phyloP scores from a whole-genome alignment of 176 grass and related monocot genomes.

The Ananas comosus region DNA sequence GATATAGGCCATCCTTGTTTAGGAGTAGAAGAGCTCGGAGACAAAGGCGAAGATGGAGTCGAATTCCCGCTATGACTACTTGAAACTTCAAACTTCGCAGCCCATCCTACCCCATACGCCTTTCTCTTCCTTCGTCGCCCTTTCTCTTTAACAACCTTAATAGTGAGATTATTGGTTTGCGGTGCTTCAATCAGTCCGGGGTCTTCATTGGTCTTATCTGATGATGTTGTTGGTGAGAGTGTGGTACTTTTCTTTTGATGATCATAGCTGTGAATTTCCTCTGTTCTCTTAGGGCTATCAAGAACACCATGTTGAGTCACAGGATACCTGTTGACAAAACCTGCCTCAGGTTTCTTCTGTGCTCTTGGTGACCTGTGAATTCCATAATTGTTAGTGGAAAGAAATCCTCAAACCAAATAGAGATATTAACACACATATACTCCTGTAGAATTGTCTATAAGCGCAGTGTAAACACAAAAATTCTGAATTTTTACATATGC shows the following conservation, averaged over 20 bases:
- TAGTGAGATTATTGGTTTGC: conserved; percentile 56
- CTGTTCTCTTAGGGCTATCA: conserved; percentile 30
- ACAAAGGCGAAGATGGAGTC: conserved; percentile 69
- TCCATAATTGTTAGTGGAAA: conserved; percentile 27
- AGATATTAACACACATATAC: background rate
- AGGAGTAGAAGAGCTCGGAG: conserved; percentile 54
- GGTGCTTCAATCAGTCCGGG: conserved; percentile 24
- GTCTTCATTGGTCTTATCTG: conserved; percentile 35
- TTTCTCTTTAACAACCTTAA: conserved; percentile 62
- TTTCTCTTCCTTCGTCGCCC: conserved; percentile 46
- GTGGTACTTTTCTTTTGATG: conserved; percentile 28
- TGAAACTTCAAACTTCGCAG: conserved; percentile 78
- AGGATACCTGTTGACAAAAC: conserved; percentile 31
- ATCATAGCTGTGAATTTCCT: conserved; percentile 28
- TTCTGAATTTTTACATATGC: too few relatives aligned
- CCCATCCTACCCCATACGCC: conserved; percentile 34
- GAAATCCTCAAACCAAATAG: conserved; percentile 16
- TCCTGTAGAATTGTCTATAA: too few relatives aligned
- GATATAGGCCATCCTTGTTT: conserved; percentile 38
- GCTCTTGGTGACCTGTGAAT: conserved; percentile 42
- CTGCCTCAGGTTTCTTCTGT: conserved; percentile 42
- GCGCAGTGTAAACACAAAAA: too few relatives aligned
- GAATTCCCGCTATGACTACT: conserved; percentile 95
- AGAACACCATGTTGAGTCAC: conserved; percentile 12
- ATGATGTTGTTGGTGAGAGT: conserved; percentile 13